phyloP scores from a whole-genome alignment of 768 basidiomycete genomes.

The Leccinum subtestaceum region DNA sequence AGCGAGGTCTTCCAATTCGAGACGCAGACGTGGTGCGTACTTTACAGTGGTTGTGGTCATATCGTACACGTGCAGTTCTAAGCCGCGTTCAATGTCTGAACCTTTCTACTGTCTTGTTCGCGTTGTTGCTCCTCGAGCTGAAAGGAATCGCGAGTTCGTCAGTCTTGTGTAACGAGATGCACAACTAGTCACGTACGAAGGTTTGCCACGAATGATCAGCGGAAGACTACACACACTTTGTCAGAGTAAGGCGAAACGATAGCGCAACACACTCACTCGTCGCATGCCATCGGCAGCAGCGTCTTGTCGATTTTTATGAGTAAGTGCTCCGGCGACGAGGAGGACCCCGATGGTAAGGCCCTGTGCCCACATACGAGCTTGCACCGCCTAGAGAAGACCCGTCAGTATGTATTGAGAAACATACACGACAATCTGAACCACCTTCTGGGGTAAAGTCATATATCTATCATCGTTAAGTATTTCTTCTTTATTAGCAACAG shows the following conservation, averaged over 20 bases:
- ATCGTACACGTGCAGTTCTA: neutral
- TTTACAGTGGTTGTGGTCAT: neutral
- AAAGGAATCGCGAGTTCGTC: neutral
- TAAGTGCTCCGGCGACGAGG: slow-evolving; percentile 66
- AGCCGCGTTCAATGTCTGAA: slow-evolving; percentile 3
- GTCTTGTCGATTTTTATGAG: slow-evolving; percentile 47
- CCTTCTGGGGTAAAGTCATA: slow-evolving; percentile 30
- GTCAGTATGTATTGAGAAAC: neutral
- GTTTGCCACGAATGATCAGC: slow-evolving; percentile 29
- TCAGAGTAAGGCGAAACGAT: neutral
- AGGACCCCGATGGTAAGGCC: slow-evolving; percentile 75
- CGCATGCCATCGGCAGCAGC: slow-evolving; percentile 27
- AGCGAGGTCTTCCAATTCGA: too few species aligned
- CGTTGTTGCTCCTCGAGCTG: slow-evolving; percentile 30
- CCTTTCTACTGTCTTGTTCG: slow-evolving; percentile 21
- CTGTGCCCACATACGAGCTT: slow-evolving; percentile 89
- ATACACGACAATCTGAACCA: neutral
- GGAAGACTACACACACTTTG: slow-evolving; percentile 7
- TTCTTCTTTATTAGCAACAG: too few species aligned
- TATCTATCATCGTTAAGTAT: slow-evolving; percentile 20
- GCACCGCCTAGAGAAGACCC: slow-evolving; percentile 58
- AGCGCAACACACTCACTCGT: slow-evolving; percentile 14
- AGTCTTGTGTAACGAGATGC: neutral
- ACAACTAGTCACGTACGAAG: slow-evolving; percentile 20
- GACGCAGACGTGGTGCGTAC: too few species aligned